These are phyloP conservation scores for Alternaria arborescens DNA, from an alignment of 2,329 filamentous ascomycete species.

Conservation along the genomic window DNA sequence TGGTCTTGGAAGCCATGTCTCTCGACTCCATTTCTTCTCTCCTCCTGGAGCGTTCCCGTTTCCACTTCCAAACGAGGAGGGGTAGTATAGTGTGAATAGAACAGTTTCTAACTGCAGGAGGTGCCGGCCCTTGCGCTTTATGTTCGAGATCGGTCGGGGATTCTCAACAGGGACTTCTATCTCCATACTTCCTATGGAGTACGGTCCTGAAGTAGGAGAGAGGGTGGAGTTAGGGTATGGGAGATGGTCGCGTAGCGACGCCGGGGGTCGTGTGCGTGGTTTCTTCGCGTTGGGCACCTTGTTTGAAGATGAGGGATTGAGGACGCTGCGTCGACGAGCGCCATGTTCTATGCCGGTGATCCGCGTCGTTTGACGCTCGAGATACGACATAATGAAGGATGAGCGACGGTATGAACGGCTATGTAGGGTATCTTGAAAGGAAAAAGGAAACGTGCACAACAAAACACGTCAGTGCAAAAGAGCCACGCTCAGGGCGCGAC, in stretches of 20 bases:
- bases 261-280: slow-evolving; percentile 59
- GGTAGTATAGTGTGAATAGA: slow-evolving; percentile 72
- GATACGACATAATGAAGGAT: slow-evolving; percentile 33
- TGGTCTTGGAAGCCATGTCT: slow-evolving; percentile 70
- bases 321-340: slow-evolving; percentile 28
- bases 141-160: slow-evolving; percentile 60
- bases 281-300: slow-evolving; percentile 56
- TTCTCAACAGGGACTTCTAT: slow-evolving; percentile 62
- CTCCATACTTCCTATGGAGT: slow-evolving; percentile 60
- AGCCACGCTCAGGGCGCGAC: slow-evolving; percentile 3
- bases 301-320: slow-evolving; percentile 29
- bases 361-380: slow-evolving; percentile 39
- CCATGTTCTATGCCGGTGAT: slow-evolving; percentile 36
- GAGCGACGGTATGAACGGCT: background rate
- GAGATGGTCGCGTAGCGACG: slow-evolving; percentile 58
- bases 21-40: slow-evolving; percentile 59
- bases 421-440: slow-evolving; percentile 8
- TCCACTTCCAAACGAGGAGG: slow-evolving; percentile 59
- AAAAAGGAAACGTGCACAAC: slow-evolving; percentile 8
- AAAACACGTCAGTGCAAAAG: background rate
- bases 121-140: slow-evolving; percentile 58
- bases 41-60: slow-evolving; percentile 52
- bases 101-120: slow-evolving; percentile 66
- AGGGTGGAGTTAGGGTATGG: slow-evolving; percentile 56
- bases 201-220: slow-evolving; percentile 62